A percentile compares a stretch with the other conserved stretches of the same genome.
Conservation (phyloP, 768 basidiomycete species). For the Boletus eberwhitei region DNA sequence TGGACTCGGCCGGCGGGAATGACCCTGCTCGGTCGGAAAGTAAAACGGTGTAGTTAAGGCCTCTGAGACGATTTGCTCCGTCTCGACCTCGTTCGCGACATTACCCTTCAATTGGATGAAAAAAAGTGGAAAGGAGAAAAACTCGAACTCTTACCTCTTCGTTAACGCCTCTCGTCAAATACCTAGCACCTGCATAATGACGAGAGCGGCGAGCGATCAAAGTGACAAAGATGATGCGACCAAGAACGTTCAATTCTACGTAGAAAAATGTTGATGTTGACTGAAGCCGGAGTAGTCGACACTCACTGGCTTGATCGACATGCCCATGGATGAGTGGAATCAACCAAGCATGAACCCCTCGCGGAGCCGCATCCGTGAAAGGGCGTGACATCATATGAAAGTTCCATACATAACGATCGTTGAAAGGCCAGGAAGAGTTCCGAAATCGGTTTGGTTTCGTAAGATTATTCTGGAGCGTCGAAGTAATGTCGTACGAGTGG, state of each 20-base stretch:
- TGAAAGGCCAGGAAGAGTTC: constrained; percentile 60
- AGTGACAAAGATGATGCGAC: constrained; percentile 87
- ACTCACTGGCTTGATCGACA: constrained; percentile 96
- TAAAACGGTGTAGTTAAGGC: constrained; percentile 88
- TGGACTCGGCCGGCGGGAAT: constrained; percentile 62
- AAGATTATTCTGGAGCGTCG: constrained; percentile 91
- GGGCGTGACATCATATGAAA: constrained; percentile 76
- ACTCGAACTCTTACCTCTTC: constrained; percentile 57
- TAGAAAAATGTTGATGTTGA: neutral
- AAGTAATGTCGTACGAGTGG: constrained; percentile 95
- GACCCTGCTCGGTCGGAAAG: constrained; percentile 46
- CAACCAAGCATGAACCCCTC: constrained; percentile 73
- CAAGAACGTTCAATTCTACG: constrained; percentile 86
- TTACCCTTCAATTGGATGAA: constrained; percentile 61
- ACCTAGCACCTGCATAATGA: constrained; percentile 94
- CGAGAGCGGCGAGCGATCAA: constrained; percentile 93
- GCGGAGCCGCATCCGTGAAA: constrained; percentile 44
- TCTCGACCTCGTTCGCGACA: constrained; percentile 98
- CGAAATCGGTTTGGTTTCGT: constrained; percentile 51
- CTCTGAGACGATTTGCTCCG: constrained; percentile 95
- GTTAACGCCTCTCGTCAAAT: constrained; percentile 91
- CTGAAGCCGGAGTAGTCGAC: neutral
- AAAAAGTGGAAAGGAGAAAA: neutral
- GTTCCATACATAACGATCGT: constrained; percentile 94
- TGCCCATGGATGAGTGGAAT: constrained; percentile 92